Conservation (phyloP, 768 basidiomycete species). For the Lentinula detonsa region DNA sequence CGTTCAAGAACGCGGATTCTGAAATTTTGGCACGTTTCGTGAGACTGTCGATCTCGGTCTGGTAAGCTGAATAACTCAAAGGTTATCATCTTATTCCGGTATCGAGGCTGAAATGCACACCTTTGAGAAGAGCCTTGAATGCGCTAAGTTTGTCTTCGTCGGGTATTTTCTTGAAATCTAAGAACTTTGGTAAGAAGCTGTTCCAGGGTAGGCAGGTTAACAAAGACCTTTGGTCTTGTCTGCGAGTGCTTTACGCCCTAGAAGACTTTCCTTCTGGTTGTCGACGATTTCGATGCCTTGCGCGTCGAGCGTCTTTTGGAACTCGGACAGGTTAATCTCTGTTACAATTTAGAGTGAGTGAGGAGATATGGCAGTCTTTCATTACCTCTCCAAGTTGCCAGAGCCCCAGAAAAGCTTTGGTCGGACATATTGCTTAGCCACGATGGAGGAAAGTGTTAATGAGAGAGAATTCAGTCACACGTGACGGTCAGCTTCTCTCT, state of each 20-base stretch:
- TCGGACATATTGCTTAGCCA: slow-evolving; percentile 25
- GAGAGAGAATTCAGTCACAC: slow-evolving; percentile 8
- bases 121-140: slow-evolving; percentile 88
- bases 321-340: slow-evolving; percentile 86
- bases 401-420: slow-evolving; percentile 88
- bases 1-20: slow-evolving; percentile 94
- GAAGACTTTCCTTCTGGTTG: slow-evolving; percentile 95
- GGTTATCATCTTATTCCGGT: neutral
- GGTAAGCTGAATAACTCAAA: slow-evolving; percentile 60
- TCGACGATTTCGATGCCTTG: slow-evolving; percentile 96
- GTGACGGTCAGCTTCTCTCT: slow-evolving; percentile 8
- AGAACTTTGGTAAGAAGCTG: neutral
- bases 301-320: slow-evolving; percentile 88
- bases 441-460: too few species aligned
- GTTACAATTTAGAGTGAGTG: neutral
- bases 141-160: slow-evolving; percentile 83
- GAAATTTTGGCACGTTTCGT: slow-evolving; percentile 89
- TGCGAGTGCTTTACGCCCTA: slow-evolving; percentile 89
- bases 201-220: neutral
- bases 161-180: slow-evolving; percentile 95
- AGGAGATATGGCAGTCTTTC: neutral
- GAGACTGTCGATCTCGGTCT: slow-evolving; percentile 92
- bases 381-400: slow-evolving; percentile 87
- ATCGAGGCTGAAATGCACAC: slow-evolving; percentile 26
- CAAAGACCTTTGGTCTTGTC: slow-evolving; percentile 93